Base-by-base conservation (phyloP, 768 basidiomycete species). In the Clathrus columnatus region DNA sequence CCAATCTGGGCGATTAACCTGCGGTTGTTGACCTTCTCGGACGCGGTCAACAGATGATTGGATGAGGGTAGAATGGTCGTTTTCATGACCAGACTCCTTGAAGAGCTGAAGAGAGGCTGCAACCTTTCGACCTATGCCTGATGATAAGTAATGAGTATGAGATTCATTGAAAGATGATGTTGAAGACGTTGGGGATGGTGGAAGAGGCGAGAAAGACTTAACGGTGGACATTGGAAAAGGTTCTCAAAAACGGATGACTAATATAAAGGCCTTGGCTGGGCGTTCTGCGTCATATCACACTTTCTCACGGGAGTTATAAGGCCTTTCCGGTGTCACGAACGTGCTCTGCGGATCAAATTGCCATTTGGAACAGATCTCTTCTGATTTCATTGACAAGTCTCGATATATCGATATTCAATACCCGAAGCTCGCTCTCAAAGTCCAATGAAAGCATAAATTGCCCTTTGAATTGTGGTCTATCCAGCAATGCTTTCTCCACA, bases 21-120 rank as follows among this genome's bases (percentile, higher is more conserved):
- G 28, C 72, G 70, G 36, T 78, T n/a, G n/a, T n/a, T n/a, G n/a
- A n/a, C 72, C 28, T 72, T 69, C 26, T 66, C 68, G 6, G 70
- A 64, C 24, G 67, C 65, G 30, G 65, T 63, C 54, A 68, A 65
- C 48, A 67, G 70, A 24, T 65, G 69, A 26, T 65, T 56, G 11
- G 65, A 48, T 36, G 65, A 61, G 27, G 64, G 60, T 4, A 63
- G 46, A 16, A 44, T 46, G 28, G 48, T 36, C 52, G 48, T 16
- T 44, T 36, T 41, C 48, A n/a, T 41, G 49, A 18, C 36, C 71
- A 0, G 86, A 83, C 70, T 88, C 85, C 62, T 85, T 89, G 75
- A 91, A 91, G 10, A 91, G 75, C 61, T 89, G 83, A 10, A 91
- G 74, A 5, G 84, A 82, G 10, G 84, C 87, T 1, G 89, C 89